phyloP scores from a whole-genome alignment of 1,284 basidiomycete species.

The Grifola frondosa region DNA sequence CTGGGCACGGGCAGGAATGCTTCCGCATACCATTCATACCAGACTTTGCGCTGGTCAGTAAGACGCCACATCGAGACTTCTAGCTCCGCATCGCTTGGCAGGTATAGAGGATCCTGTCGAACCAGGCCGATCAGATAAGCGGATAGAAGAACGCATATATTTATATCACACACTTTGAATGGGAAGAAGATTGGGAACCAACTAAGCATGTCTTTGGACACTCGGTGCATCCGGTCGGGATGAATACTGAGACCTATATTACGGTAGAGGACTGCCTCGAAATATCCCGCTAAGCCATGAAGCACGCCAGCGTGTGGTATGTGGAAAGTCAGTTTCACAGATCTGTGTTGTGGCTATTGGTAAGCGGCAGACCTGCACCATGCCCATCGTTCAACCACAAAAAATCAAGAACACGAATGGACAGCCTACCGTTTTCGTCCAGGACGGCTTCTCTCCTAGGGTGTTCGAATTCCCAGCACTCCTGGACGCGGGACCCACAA shows the following conservation, averaged over 20 bases:
- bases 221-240: slow-evolving; percentile 79
- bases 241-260: slow-evolving; percentile 92
- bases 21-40: slow-evolving; percentile 99
- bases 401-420: background rate
- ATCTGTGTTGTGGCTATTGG: slow-evolving; percentile 87
- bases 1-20: slow-evolving; percentile 72
- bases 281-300: slow-evolving; percentile 98
- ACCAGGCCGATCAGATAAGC: background rate
- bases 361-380: slow-evolving; percentile 71
- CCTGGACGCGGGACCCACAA: slow-evolving; percentile 85
- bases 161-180: slow-evolving; percentile 55
- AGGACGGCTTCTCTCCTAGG: slow-evolving; percentile 78
- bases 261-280: slow-evolving; percentile 92
- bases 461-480: slow-evolving; percentile 98
- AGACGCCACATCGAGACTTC: slow-evolving; percentile 95
- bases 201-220: slow-evolving; percentile 94
- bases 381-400: slow-evolving; percentile 2
- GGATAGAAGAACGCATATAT: background rate
- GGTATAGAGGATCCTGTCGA: slow-evolving; percentile 83
- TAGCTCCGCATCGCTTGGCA: slow-evolving; percentile 90
- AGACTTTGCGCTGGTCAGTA: slow-evolving; percentile 85
- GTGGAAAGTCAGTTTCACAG: slow-evolving; percentile 81
- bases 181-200: slow-evolving; percentile 99
- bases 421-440: slow-evolving; percentile 59
- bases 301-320: slow-evolving; percentile 94